These are phyloP conservation scores for Backusella australiensis DNA, from an alignment of 192 early-diverging fungal genomes.

Conservation along the genomic window DNA sequence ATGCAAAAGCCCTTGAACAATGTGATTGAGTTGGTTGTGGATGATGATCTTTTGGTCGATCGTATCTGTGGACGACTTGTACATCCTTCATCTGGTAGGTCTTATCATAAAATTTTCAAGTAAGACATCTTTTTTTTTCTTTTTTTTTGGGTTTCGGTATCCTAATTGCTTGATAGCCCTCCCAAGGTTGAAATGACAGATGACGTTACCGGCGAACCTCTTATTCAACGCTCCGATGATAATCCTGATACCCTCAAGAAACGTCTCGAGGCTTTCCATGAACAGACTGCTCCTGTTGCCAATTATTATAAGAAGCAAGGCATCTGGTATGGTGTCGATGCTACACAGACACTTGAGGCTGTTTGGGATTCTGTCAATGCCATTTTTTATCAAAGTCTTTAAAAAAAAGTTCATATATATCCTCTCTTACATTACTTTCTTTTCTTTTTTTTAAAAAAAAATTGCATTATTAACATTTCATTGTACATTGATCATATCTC, in stretches of 20 bases:
- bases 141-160: background rate
- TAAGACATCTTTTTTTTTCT: conserved; percentile 12
- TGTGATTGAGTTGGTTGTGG: conserved; percentile 91
- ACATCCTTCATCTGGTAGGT: conserved; percentile 89
- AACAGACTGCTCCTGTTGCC: conserved; percentile 78
- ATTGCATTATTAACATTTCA: background rate
- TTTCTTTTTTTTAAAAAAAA: background rate
- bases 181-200: conserved; percentile 92
- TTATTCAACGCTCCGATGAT: conserved; percentile 97
- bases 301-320: conserved; percentile 94
- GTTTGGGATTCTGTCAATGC: conserved; percentile 90
- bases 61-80: conserved; percentile 97
- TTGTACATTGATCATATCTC: background rate
- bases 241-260: conserved; percentile 91
- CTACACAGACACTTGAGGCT: conserved; percentile 79
- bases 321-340: conserved; percentile 91
- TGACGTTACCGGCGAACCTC: conserved; percentile 96
- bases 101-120: conserved; percentile 96
- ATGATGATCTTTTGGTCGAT: conserved; percentile 89
- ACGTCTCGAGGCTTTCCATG: conserved; percentile 83
- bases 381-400: conserved; percentile 73
- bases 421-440: background rate
- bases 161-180: conserved; percentile 47
- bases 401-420: background rate
- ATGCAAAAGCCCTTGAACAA: conserved; percentile 78